Conservation (phyloP, 129 eudicot genomes). For the Saussurea involucrata region DNA sequence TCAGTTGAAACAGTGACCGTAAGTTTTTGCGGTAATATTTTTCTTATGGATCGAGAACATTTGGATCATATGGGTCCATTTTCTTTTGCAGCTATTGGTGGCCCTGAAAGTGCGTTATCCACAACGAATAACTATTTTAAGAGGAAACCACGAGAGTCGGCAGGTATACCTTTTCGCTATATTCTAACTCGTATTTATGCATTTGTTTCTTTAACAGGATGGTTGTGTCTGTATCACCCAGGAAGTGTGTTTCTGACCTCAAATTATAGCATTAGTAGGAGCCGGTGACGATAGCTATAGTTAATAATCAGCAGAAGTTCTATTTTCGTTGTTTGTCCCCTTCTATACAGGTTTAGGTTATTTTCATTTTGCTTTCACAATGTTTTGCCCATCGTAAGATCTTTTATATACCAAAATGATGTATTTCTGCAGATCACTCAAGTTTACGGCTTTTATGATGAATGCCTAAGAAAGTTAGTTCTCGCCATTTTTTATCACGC, state of each 20-base stretch:
- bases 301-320: not conserved
- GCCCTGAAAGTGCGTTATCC: slow-evolving; percentile 78
- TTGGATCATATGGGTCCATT: not conserved
- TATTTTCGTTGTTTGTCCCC: slow-evolving; percentile 4
- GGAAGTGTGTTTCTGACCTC: slow-evolving; percentile 2
- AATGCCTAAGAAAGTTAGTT: slow-evolving; percentile 77
- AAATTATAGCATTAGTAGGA: not conserved
- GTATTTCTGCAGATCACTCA: slow-evolving; percentile 63
- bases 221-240: slow-evolving; percentile 4
- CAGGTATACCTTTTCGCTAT: slow-evolving; percentile 35
- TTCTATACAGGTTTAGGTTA: slow-evolving; percentile 6
- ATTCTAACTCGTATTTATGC: not conserved
- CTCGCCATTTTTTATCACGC: not conserved
- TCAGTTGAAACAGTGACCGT: slow-evolving; percentile 77
- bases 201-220: slow-evolving; percentile 1
- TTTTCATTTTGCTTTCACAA: not conserved
- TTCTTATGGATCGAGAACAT: not conserved
- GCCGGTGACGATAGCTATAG: not conserved
- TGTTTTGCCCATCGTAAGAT: not conserved
- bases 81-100: slow-evolving; percentile 56
- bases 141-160: slow-evolving; percentile 84
- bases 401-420: not conserved
- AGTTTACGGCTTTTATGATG: slow-evolving; percentile 79
- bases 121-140: slow-evolving; percentile 62
- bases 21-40: slow-evolving; percentile 17